These are phyloP conservation scores for Xylariales sp. DNA, from an alignment of 2,329 filamentous ascomycete genomes.

Conservation along the genomic window DNA sequence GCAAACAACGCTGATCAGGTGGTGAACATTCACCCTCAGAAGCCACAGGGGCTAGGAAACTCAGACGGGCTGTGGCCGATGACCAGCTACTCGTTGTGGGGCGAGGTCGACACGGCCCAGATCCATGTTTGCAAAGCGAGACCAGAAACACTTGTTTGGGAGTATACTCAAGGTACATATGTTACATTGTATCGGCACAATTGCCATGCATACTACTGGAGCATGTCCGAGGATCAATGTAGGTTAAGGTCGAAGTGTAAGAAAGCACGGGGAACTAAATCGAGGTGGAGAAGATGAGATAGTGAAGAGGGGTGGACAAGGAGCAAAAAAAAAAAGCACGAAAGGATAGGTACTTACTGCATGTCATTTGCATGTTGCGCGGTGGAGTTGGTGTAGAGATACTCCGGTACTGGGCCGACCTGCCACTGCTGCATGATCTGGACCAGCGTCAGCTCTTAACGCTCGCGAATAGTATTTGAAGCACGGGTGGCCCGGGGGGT, in stretches of 20 bases:
- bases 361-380: slow-evolving; percentile 51
- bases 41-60: no score
- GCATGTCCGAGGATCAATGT: background rate
- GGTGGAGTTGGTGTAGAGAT: slow-evolving; percentile 49
- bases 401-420: slow-evolving; percentile 56
- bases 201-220: slow-evolving; percentile 10
- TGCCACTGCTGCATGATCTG: slow-evolving; percentile 60
- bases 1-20: no score
- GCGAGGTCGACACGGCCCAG: no score
- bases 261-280: no score
- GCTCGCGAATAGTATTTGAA: background rate
- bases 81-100: background rate
- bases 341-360: slow-evolving; percentile 49
- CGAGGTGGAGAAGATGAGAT: slow-evolving; percentile 10
- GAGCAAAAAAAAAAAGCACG: slow-evolving; percentile 19
- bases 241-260: no score
- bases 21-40: no score
- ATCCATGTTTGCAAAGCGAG: background rate
- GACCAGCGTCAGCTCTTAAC: slow-evolving; percentile 24
- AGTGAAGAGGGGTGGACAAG: slow-evolving; percentile 12
- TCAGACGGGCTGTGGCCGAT: background rate
- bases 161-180: slow-evolving; percentile 18
- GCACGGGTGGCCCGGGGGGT: background rate
- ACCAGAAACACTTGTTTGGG: slow-evolving; percentile 5
- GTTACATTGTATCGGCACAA: slow-evolving; percentile 17